These are phyloP conservation scores for Aethionema arabicum DNA, from an alignment of 345 rosid species.

Conservation along the genomic window DNA sequence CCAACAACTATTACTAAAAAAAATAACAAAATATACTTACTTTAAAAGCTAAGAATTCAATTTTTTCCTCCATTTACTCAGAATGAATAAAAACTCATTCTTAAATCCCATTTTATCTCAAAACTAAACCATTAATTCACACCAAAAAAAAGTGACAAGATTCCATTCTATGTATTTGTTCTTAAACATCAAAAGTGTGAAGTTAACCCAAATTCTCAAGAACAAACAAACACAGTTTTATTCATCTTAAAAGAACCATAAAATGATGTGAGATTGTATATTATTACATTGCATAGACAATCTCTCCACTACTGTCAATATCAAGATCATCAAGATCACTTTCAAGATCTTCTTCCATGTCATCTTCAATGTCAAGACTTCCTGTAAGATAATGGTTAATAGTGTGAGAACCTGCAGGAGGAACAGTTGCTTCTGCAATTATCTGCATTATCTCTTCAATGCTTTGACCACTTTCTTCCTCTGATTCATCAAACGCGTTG, in stretches of 20 bases:
- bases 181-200: too few species aligned
- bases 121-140: too few species aligned
- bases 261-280: neutral
- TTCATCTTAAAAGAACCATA: conserved; percentile 17
- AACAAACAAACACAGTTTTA: conserved; percentile 20
- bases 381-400: conserved; percentile 78
- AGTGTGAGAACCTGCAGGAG: conserved; percentile 65
- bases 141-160: too few species aligned
- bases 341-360: conserved; percentile 95
- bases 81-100: too few species aligned
- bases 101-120: too few species aligned
- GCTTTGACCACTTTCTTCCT: conserved; percentile 82
- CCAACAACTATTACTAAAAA: too few species aligned
- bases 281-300: conserved; percentile 82
- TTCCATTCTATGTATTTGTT: too few species aligned
- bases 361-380: conserved; percentile 83
- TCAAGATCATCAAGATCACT: conserved; percentile 84
- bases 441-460: conserved; percentile 93
- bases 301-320: conserved; percentile 93
- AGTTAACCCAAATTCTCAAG: too few species aligned
- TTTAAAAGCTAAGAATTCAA: too few species aligned
- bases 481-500: conserved; percentile 73
- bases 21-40: too few species aligned
- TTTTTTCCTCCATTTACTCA: too few species aligned
- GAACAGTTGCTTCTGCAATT: conserved; percentile 88